These are phyloP conservation scores for Sonneratia caseolaris DNA, from an alignment of 345 rosid species.

Conservation along the genomic window DNA sequence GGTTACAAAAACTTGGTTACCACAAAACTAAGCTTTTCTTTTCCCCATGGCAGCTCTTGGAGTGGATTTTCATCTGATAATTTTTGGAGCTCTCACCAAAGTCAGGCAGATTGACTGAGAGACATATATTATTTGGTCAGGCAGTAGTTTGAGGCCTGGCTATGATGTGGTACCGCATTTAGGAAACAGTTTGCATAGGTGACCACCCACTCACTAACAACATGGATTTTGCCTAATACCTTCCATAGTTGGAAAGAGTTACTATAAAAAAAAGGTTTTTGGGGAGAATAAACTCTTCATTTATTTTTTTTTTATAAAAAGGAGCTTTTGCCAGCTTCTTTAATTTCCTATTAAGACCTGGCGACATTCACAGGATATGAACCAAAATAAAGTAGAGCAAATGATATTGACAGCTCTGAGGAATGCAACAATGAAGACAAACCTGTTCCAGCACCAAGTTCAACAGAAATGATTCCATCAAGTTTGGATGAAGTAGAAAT, in stretches of 20 bases:
- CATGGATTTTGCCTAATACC: background rate
- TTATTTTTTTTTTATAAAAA: too few relatives aligned
- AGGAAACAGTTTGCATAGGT: background rate
- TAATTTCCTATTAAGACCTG: background rate
- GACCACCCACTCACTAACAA: background rate
- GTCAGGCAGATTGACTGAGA: background rate
- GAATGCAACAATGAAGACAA: conserved; percentile 10
- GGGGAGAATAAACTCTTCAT: too few relatives aligned
- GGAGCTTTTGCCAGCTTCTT: background rate
- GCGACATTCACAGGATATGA: background rate
- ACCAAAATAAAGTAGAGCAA: background rate
- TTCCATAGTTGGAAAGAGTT: background rate
- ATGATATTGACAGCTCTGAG: background rate
- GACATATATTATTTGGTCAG: background rate
- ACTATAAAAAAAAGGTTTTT: too few relatives aligned
- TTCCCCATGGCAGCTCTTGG: background rate
- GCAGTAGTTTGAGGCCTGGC: background rate
- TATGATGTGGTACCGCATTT: background rate
- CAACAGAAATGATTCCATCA: conserved; percentile 40
- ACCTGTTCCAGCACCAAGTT: conserved; percentile 97
- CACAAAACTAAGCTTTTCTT: background rate
- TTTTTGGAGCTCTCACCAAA: background rate
- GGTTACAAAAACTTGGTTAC: background rate
- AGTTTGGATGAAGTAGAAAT: conserved; percentile 53
- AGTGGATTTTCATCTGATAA: background rate